Percentiles rank a stretch among this genome's conserved stretches.
These are phyloP conservation scores for Sporothrix globosa DNA, from an alignment of 2,329 filamentous ascomycete genomes.

Conservation along the genomic window DNA sequence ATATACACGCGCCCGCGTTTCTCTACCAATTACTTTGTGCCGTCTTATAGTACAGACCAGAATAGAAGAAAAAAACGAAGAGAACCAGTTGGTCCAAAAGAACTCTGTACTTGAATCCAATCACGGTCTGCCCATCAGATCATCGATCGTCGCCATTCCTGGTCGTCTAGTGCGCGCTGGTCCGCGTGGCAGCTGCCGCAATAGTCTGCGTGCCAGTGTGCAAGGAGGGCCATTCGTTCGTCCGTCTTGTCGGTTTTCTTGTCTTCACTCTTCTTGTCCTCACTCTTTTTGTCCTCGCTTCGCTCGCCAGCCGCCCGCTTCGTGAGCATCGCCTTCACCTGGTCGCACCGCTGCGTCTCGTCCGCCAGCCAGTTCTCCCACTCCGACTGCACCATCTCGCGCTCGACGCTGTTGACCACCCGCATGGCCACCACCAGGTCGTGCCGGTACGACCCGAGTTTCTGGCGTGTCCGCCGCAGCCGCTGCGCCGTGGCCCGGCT, in stretches of 20 bases:
- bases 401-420: conserved; percentile 85
- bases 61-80: neutral
- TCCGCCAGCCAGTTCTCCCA: conserved; percentile 91
- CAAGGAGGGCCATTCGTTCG: conserved; percentile 46
- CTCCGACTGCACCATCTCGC: conserved; percentile 80
- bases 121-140: neutral
- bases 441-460: conserved; percentile 81
- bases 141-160: conserved; percentile 32
- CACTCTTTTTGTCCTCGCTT: neutral
- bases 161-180: conserved; percentile 39
- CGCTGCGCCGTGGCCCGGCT: conserved; percentile 63
- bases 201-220: conserved; percentile 57
- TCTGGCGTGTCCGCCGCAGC: conserved; percentile 78
- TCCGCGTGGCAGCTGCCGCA: conserved; percentile 61
- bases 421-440: conserved; percentile 89
- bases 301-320: conserved; percentile 32
- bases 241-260: conserved; percentile 34
- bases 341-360: conserved; percentile 75
- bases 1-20: neutral
- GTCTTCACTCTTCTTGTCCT: conserved; percentile 29
- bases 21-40: neutral
- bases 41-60: neutral
- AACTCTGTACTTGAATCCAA: neutral
- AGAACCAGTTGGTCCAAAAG: too few relatives aligned
- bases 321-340: conserved; percentile 55